Percentiles rank a stretch among this genome's conserved stretches.
Conservation (phyloP, 2,329 filamentous ascomycete genomes). For the Aspergillus thermomutatus region DNA sequence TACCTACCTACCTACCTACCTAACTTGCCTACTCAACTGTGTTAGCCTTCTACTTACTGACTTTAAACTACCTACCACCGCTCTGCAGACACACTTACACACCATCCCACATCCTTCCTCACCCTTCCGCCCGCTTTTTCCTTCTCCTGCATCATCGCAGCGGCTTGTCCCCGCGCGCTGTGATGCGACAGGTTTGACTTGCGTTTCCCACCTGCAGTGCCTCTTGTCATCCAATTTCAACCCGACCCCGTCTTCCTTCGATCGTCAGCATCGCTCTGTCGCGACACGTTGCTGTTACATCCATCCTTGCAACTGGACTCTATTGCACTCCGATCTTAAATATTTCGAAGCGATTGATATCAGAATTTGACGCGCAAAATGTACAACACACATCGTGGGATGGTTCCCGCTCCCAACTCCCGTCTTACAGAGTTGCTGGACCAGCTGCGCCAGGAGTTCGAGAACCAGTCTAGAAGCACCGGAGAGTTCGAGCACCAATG, state of each 20-base stretch:
- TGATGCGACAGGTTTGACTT: constrained; percentile 23
- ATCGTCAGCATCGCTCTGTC: not conserved
- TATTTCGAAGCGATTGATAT: not conserved
- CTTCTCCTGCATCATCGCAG: constrained; percentile 6
- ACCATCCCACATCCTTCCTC: not conserved
- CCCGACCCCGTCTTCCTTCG: not conserved
- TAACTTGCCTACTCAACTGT: not conserved
- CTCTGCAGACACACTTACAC: not conserved
- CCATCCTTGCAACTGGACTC: not conserved
- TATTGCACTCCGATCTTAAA: not conserved
- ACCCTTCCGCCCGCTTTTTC: constrained; percentile 1
- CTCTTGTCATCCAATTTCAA: not conserved
- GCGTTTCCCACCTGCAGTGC: constrained; percentile 9
- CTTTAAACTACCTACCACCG: too few relatives aligned
- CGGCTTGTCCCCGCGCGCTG: constrained; percentile 18
- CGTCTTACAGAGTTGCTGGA: constrained; percentile 91
- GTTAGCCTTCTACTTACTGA: too few relatives aligned
- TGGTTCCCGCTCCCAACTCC: constrained; percentile 66
- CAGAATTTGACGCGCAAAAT: constrained; percentile 47
- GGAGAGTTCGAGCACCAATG: constrained; percentile 91
- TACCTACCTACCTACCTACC: not conserved
- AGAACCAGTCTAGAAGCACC: constrained; percentile 73
- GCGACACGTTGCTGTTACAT: not conserved
- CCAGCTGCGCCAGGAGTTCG: constrained; percentile 85
- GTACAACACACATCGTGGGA: constrained; percentile 84